Evolutionary conservation across 306 rosid genomes (phyloP), one percentile per base, ranked within the genome.

Genomic region (Senna tora): DNA sequence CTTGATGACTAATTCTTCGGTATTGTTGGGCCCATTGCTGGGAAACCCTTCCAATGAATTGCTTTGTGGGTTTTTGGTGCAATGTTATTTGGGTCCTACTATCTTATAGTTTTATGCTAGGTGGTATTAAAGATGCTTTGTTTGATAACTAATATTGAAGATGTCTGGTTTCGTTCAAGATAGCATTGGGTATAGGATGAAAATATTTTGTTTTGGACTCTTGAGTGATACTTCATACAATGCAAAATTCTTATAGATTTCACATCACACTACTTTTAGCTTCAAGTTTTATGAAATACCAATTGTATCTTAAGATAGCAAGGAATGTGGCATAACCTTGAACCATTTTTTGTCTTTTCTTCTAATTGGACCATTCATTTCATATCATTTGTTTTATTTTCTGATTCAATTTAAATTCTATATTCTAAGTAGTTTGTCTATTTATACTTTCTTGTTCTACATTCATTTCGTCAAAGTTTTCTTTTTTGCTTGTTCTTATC

Each of bases 311-410:
- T 32, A 15, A 13, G 41, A 32, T 30, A 57, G 7, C n/a, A 30
- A 57, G 20, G 41, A 15, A 30, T 4, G 5, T 30, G 21, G 6
- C 41, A 15, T 57, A 36, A 57, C 14, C 2, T 7, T 3, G 0
- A 57, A 6, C 42, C 15, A 32, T 12, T 57, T 56, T 25, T 56
- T 2, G n/a, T 32, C 21, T 25, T 11, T 50, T 13, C 28, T 50
- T 74, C n/a, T 22, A 15, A 46, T 47, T 63, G 17, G 60, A 41
- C 12, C 8, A 50, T 38, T 51, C 11, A 25, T 22, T 77, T 58
- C 43, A 21, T 71, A 56, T 20, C 6, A 14, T 28, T 61, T 51
- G 39, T 28, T 51, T 17, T n/a, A n/a, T 13, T n/a, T 13, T 36
- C 41, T 28, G 53, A 10, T 45, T 32, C 17, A 34, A 55, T 77